Evolutionary conservation across 2,329 filamentous ascomycete species (phyloP), one percentile per base, ranked within the genome.

Genomic region (Stylonectria norvegica): DNA sequence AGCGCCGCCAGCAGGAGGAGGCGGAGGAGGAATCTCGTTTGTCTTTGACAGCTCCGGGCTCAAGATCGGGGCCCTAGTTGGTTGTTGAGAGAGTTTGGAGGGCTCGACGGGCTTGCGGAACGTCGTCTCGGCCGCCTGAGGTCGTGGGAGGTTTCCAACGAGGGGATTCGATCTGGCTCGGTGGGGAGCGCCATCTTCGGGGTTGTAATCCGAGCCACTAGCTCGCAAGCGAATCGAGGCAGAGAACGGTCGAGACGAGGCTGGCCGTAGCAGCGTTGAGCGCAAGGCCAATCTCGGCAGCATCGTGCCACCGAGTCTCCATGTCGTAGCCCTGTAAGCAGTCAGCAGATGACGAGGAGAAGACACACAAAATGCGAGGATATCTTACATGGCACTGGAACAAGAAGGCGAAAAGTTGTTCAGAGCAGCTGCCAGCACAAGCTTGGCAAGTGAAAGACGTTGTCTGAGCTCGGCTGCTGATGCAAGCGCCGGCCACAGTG

Each of bases 261-360:
- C 31, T 27, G 35, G 43, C 22, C 12, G 44, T 41, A 40, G 44
- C 23, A 23, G 45, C 42, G 38, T 34, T 20, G 56, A 53, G 23
- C 55, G 50, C 31, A 45, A 35, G 22, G 51, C 50, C 43, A 56
- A 41, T 48, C 60, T 55, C 17, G 55, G 56, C 50, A 64, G 56
- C 59, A 62, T 45, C 32, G 53, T 42, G 57, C 56, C 53, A 57
- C 59, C 54, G 38, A 53, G 36, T 56, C 55, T 57, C 15, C 49
- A 39, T 2, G 56, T 34, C 14, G 49, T 35, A 36, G 60, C 50
- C 61, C 63, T 64, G 30, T 1, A 5, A 10, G 5, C 5, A 16
- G n/a, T 59, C 5, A 57, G 34, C 2, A 19, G 5, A 5, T 3
- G n/a, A 7, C 14, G 12, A 1, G 0, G 11, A 11, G 11, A 1